Base-by-base conservation (phyloP, 495 filamentous ascomycete species). In the Haplographium delicatum region DNA sequence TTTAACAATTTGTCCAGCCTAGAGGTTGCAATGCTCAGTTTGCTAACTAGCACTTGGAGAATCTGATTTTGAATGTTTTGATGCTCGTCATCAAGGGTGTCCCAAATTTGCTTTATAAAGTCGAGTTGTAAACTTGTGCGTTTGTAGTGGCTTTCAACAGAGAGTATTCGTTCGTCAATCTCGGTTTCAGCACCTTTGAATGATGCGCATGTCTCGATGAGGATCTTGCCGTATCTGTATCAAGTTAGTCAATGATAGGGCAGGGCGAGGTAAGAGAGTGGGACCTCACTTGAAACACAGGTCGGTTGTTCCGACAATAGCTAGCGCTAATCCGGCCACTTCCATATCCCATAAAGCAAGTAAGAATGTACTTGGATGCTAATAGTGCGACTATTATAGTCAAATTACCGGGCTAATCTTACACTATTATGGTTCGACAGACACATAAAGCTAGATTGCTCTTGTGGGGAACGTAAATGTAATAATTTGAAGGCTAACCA, bases 141-240 rank as follows among this genome's bases (percentile, higher is more conserved):
- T 20, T 44, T 51, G 58, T 60, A 67, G 44, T 54, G 25, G 20
- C 18, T 51, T 31, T 62, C 23, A 5, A 68, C 33, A 9, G 35
- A 42, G 13, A 65, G 25, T n/a, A 62, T 22, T 31, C 34, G 54
- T 23, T 67, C 63, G 9, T 34, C 23, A 18, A 64, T 57, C 35
- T 68, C 63, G 1, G 41, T 26, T 47, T 50, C 50, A 7, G 65
- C 66, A 40, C 51, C 33, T 45, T 51, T 65, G 34, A 65, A 62
- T 25, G 56, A 38, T 31, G 43, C 15, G 47, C 59, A 68, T 22
- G 27, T 54, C 7, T 66, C 50, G 35, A 66, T 38, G 37, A 68
- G 52, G 11, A 38, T 53, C 19, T 65, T 65, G 31, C 65, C 64
- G 53, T 64, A 64, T 47, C 61, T 65, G 49, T 22, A 34, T 20